Base-by-base conservation (phyloP, 2,329 filamentous ascomycete species). In the Eutypella sp. region DNA sequence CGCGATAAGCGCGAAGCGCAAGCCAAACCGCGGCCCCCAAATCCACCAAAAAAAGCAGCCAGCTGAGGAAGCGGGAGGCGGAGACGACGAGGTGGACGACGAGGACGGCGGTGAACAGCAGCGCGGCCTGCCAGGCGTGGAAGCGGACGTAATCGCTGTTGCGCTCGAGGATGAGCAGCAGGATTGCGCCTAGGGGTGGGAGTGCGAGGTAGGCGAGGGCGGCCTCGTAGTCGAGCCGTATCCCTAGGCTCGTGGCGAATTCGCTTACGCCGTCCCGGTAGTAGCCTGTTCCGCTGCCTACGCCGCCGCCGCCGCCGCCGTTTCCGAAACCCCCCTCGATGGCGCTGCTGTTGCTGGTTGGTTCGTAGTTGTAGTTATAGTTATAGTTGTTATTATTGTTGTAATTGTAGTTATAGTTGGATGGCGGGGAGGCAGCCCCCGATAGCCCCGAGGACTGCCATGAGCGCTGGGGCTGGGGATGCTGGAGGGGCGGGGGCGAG, bases 81-180 rank as follows among this genome's bases (percentile, higher is more conserved):
- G 84, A 85, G 66, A 97, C 85, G 36, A 97, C 70, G 31, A 97
- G 76, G 63, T 97, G 92, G 20, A 96, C 56, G 42, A 95, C 68
- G 67, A 91, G 80, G 47, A 82, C 61, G 41, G 79, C 79, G 1
- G 87, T 85, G 65, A 96, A 96, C 3, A 95, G 67, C 59, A 96
- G 74, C 52, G 85, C 84, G 6, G 87, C 88, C 69, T 99, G 93
- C 92, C 93, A 99, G 7, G 93, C 93, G 67, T 99, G 93, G 57
- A 97, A 97, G 52, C 88, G 92, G 55, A 99, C 93, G 67, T 96
- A 99, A 69, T 99, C 93, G 62, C 90, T 96, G 73, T 96, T 93
- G 62, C 91, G 82, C 75, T 99, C 93, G 52, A 92, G 65, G 38
- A 97, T 79, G 55, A 99, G 68, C 57, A 99, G 68, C 54, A 96